These are phyloP conservation scores for Fusarium sp. DNA, from an alignment of 2,329 filamentous ascomycete species.

Conservation along the genomic window DNA sequence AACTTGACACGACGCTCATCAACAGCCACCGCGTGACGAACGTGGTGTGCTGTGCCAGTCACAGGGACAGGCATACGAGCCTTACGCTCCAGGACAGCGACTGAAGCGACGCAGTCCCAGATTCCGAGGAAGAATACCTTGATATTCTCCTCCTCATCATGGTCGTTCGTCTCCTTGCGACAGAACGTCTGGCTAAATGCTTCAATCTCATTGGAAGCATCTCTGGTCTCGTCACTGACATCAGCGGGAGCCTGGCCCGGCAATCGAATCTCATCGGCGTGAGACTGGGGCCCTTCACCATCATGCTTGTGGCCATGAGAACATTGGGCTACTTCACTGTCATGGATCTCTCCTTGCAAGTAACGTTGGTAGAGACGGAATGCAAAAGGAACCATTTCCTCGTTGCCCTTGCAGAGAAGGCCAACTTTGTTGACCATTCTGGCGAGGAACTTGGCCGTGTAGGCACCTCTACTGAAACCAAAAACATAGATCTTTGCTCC, in stretches of 20 bases:
- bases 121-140: constrained; percentile 66
- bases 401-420: constrained; percentile 62
- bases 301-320: constrained; percentile 1
- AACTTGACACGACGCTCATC: constrained; percentile 67
- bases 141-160: constrained; percentile 50
- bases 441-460: constrained; percentile 64
- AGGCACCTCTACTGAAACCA: constrained; percentile 64
- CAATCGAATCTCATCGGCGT: constrained; percentile 13
- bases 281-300: not conserved
- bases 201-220: constrained; percentile 52
- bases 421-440: constrained; percentile 63
- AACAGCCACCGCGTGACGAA: constrained; percentile 64
- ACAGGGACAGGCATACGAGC: constrained; percentile 54
- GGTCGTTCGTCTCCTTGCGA: constrained; percentile 47
- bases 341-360: constrained; percentile 53
- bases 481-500: constrained; percentile 66
- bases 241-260: constrained; percentile 37
- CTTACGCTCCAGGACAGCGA: constrained; percentile 55
- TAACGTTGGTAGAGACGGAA: constrained; percentile 58
- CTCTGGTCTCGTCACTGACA: constrained; percentile 40
- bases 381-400: constrained; percentile 65
- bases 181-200: constrained; percentile 63
- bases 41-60: constrained; percentile 55
- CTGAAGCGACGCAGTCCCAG: constrained; percentile 66
- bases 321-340: constrained; percentile 43